Evolutionary conservation across 2,329 filamentous ascomycete genomes (phyloP).

Genomic region (Pestalotiopsis sp.): DNA sequence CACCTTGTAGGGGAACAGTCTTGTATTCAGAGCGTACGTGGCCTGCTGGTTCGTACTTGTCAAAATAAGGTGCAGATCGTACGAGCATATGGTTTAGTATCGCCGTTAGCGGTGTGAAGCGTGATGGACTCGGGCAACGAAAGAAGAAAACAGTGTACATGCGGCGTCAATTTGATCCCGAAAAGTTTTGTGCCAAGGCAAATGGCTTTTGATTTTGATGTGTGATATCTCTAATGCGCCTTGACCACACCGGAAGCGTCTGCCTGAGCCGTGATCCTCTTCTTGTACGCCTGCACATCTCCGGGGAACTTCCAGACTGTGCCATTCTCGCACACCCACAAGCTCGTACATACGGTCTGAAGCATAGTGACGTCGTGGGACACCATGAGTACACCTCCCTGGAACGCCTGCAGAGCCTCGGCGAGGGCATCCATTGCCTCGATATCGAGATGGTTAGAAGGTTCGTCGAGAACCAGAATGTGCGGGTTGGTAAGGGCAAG

Average conservation of each 20-base stretch:
- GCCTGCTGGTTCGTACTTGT: no score
- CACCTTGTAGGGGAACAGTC: not conserved
- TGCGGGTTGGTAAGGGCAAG: slow-evolving; percentile 91
- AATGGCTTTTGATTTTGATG: not conserved
- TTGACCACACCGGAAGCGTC: slow-evolving; percentile 85
- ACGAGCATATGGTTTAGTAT: no score
- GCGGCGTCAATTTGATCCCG: not conserved
- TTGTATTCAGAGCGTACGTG: no score
- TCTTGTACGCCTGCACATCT: slow-evolving; percentile 96
- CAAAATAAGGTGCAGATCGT: no score
- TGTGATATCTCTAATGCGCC: slow-evolving; percentile 46
- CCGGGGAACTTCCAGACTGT: slow-evolving; percentile 96
- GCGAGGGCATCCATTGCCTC: slow-evolving; percentile 97
- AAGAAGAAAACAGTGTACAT: not conserved
- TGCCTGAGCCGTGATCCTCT: slow-evolving; percentile 87
- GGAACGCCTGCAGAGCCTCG: slow-evolving; percentile 79
- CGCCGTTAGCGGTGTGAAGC: not conserved
- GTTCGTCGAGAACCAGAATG: slow-evolving; percentile 96
- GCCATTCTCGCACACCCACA: slow-evolving; percentile 96
- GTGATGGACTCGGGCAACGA: not conserved
- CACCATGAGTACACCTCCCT: slow-evolving; percentile 97
- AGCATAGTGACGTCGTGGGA: slow-evolving; percentile 99
- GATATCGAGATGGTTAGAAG: slow-evolving; percentile 98
- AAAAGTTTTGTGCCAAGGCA: not conserved
- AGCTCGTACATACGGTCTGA: slow-evolving; percentile 88